A percentile compares a stretch with the other conserved stretches of the same genome.
Evolutionary conservation across 192 early-diverging fungal genomes (phyloP).

Genomic region (Coemansia guatemalensis): DNA sequence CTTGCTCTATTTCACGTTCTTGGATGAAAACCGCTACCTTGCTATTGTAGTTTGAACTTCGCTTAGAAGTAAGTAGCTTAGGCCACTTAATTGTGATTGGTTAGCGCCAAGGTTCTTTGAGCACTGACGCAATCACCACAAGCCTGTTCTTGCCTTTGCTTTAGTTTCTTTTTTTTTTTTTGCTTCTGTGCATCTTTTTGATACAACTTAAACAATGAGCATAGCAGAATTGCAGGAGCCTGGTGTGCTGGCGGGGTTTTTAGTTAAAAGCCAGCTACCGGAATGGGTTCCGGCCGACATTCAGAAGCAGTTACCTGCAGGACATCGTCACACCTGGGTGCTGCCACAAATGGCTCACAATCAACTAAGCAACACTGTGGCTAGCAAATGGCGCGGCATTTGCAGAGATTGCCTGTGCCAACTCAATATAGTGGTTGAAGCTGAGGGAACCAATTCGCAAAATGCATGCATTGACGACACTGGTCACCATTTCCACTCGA

Average conservation of each 20-base stretch:
- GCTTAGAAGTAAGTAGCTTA: too few relatives aligned
- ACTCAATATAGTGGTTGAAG: constrained; percentile 6
- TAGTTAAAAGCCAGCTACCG: constrained; percentile 28
- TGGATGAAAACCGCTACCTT: too few relatives aligned
- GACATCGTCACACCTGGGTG: constrained; percentile 44
- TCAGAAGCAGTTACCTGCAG: constrained; percentile 5
- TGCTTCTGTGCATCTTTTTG: not conserved
- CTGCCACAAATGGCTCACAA: not conserved
- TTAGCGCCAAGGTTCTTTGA: too few relatives aligned
- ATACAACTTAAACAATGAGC: not conserved
- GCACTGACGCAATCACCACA: too few relatives aligned
- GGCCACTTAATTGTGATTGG: too few relatives aligned
- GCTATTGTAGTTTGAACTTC: too few relatives aligned
- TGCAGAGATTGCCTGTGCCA: constrained; percentile 39
- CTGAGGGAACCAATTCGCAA: not conserved
- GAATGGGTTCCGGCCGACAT: constrained; percentile 37
- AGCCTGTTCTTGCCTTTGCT: too few relatives aligned
- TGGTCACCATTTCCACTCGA: constrained; percentile 44
- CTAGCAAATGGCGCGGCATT: constrained; percentile 16
- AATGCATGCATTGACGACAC: constrained; percentile 26
- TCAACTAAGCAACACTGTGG: not conserved
- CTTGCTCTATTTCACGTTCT: too few relatives aligned
- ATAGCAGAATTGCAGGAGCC: not conserved
- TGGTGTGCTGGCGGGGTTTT: constrained; percentile 34
- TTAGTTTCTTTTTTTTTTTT: not conserved